Evolutionary conservation across 75 land plant species (phyloP), one percentile per base, ranked within the genome.

Genomic region (Pinus tabuliformis): DNA sequence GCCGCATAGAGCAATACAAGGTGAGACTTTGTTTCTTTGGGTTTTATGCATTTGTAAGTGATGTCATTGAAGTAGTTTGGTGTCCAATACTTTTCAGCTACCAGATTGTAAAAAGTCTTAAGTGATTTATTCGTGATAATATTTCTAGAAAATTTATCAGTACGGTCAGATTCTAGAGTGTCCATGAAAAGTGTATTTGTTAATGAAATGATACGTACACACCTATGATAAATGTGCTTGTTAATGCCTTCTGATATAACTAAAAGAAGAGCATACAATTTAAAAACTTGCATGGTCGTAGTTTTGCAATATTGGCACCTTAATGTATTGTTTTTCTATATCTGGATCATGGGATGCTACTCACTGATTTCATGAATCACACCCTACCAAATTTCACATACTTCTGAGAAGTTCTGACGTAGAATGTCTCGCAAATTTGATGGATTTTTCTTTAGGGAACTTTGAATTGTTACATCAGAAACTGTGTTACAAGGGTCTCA

Each of bases 1-100:
- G 99, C 12, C 89, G 99, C 21, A 75, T 88, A 24, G 79, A 77
- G 39, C 93, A 89, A 63, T 97, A 86, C 80, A 94, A 94, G 95
- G 98, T 94, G 28, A 78, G 83, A 21, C 33, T 7, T 42, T 42
- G 64, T n/a, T 68, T 18, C 52, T n/a, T 68, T 65, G n/a, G 74
- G 18, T 76, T 6, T 24, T n/a, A 22, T 75, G 74, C 57, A 72
- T 17, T 62, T 62, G 26, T 37, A 39, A 17, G 21, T 66, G 70
- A 66, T 39, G 21, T 49, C 54, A 49, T 66, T 68, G 72, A 68
- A 68, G 52, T 24, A 68, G 42, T 62, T 18, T 68, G 72, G 72
- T 37, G 21, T 42, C 24, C 72, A 37, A 42, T 42, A 20, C 11
- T 42, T 42, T 68, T 68, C 49, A 16, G 70, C 70, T 68, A 68